These are phyloP conservation scores for Pleoardoris graminearum DNA, from an alignment of 2,329 filamentous ascomycete genomes.

Conservation along the genomic window DNA sequence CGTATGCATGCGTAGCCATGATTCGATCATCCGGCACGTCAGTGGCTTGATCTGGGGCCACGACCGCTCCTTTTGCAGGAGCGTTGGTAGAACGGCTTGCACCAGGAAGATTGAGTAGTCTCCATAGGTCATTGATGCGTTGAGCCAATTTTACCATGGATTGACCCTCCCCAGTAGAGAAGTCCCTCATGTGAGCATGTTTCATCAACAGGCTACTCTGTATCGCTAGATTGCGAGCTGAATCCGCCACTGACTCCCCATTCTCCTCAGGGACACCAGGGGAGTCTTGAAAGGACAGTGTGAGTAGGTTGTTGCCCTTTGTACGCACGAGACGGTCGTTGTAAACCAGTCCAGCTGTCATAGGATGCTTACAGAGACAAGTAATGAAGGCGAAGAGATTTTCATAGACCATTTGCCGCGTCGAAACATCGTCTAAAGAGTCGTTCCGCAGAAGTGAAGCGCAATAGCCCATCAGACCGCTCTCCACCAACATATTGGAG, in stretches of 20 bases:
- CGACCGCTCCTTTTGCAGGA: background rate
- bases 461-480: constrained; percentile 43
- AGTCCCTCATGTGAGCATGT: constrained; percentile 21
- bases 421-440: constrained; percentile 44
- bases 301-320: constrained; percentile 42
- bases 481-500: constrained; percentile 40
- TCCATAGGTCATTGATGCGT: constrained; percentile 1
- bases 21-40: constrained; percentile 46
- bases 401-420: constrained; percentile 43
- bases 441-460: constrained; percentile 49
- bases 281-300: constrained; percentile 33
- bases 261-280: constrained; percentile 9
- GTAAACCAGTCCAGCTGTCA: constrained; percentile 36
- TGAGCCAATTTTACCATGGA: constrained; percentile 35
- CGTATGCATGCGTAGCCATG: constrained; percentile 29
- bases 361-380: constrained; percentile 37
- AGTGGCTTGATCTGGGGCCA: constrained; percentile 22
- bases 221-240: constrained; percentile 30
- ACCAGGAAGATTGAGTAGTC: constrained; percentile 6
- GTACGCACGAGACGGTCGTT: constrained; percentile 40
- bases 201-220: constrained; percentile 29
- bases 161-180: constrained; percentile 28
- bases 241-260: constrained; percentile 27
- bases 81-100: background rate
- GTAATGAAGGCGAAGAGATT: constrained; percentile 48